These are phyloP conservation scores for Hypoxylon sp. DNA, from an alignment of 2,329 filamentous ascomycete species.

Conservation along the genomic window DNA sequence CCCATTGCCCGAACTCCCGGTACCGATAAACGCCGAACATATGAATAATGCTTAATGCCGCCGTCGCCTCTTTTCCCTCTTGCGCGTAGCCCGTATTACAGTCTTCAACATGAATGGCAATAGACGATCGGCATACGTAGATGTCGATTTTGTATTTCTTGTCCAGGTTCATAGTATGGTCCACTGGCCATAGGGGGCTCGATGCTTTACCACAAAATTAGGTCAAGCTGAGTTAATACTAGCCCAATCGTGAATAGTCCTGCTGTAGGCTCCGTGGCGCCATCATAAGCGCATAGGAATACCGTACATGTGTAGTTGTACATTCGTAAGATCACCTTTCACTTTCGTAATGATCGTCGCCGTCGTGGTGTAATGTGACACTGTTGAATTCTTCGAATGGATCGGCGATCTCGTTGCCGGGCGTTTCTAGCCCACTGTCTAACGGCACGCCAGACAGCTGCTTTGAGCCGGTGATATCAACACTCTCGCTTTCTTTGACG, in stretches of 20 bases:
- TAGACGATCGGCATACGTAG: constrained; percentile 35
- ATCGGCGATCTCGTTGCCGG: constrained; percentile 83
- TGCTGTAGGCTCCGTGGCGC: constrained; percentile 9
- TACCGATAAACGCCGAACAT: constrained; percentile 40
- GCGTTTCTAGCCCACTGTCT: constrained; percentile 86
- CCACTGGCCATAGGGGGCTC: constrained; percentile 20
- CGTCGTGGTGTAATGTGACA: constrained; percentile 96
- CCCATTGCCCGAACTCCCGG: constrained; percentile 37
- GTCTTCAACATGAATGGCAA: constrained; percentile 37
- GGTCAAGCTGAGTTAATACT: constrained; percentile 21
- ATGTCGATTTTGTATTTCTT: constrained; percentile 25
- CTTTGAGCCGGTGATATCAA: constrained; percentile 79
- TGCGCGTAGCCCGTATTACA: constrained; percentile 32
- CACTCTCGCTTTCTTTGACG: constrained; percentile 95
- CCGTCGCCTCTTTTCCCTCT: constrained; percentile 40
- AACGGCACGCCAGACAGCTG: constrained; percentile 78
- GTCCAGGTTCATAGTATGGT: constrained; percentile 41
- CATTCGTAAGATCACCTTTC: constrained; percentile 39
- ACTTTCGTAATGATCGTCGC: constrained; percentile 72
- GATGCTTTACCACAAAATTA: constrained; percentile 13
- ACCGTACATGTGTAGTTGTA: constrained; percentile 22
- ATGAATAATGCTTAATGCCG: constrained; percentile 46
- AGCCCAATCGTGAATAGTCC: constrained; percentile 6
- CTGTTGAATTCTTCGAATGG: constrained; percentile 99
- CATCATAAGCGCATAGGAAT: constrained; percentile 12